These are phyloP conservation scores for Tetrapyrgos nigripes DNA, from an alignment of 1,284 basidiomycete genomes.

Conservation along the genomic window DNA sequence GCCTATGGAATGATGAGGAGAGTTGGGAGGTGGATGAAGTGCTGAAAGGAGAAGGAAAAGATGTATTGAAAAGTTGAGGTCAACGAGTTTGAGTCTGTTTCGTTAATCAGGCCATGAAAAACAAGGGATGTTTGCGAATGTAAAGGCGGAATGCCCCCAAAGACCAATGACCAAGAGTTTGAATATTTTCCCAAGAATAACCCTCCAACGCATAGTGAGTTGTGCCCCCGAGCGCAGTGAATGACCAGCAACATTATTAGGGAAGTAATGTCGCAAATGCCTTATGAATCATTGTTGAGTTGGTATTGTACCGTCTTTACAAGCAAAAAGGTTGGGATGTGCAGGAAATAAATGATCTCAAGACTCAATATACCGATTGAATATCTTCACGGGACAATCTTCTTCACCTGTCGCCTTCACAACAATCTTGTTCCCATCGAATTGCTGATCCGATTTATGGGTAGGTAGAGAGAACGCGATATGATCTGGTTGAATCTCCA, in stretches of 20 bases:
- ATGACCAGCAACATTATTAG: not conserved
- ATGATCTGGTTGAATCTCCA: not conserved
- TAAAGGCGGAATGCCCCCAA: not conserved
- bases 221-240: slow-evolving; percentile 8
- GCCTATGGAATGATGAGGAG: no score
- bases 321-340: slow-evolving; percentile 18
- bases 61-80: no score
- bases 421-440: not conserved
- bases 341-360: slow-evolving; percentile 17
- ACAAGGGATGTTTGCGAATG: not conserved
- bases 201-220: slow-evolving; percentile 1
- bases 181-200: not conserved
- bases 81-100: no score
- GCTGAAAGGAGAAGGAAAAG: no score
- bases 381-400: no score
- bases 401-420: not conserved
- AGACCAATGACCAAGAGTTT: not conserved
- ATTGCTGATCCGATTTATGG: slow-evolving; percentile 3
- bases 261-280: slow-evolving; percentile 6
- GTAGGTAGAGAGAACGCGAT: not conserved
- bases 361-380: slow-evolving; percentile 9
- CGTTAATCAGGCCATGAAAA: not conserved
- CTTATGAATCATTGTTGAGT: slow-evolving; percentile 26
- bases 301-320: slow-evolving; percentile 17
- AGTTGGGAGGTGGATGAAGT: no score